Evolutionary conservation across 106 monocot genomes (phyloP).

Genomic region (Allium cepa): DNA sequence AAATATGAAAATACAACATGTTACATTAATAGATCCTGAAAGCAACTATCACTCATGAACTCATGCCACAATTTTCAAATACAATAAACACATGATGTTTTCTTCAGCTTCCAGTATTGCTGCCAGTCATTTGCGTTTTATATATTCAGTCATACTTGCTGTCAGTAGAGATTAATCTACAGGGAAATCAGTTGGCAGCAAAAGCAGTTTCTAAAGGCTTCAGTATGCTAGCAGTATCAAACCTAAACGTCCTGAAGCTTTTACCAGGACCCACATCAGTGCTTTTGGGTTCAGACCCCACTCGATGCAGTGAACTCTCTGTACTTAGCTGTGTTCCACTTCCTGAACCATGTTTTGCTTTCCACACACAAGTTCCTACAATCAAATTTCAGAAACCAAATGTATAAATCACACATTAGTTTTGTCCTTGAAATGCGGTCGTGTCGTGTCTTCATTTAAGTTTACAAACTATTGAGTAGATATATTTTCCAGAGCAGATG

Average conservation of each 20-base stretch:
- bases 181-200: conserved; percentile 19
- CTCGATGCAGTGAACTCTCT: conserved; percentile 18
- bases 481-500: no score
- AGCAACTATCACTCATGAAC: no score
- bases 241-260: conserved; percentile 89
- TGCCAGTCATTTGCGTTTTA: no score
- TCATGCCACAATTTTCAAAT: no score
- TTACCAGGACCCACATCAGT: conserved; percentile 54
- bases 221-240: conserved; percentile 54
- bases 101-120: no score
- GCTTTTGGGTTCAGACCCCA: conserved; percentile 28
- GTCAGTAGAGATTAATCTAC: no score
- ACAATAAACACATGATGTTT: no score
- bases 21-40: no score
- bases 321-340: conserved; percentile 3
- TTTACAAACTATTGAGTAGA: not conserved
- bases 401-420: not conserved
- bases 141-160: no score
- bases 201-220: conserved; percentile 54
- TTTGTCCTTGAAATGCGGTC: not conserved
- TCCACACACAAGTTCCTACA: conserved; percentile 59
- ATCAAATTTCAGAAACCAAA: not conserved
- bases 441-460: not conserved
- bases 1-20: no score
- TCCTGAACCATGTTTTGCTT: conserved; percentile 49